Percentiles rank a stretch among this genome's conserved stretches.
Evolutionary conservation across 192 early-diverging fungal species (phyloP).

Genomic region (Entomortierella beljakovae): DNA sequence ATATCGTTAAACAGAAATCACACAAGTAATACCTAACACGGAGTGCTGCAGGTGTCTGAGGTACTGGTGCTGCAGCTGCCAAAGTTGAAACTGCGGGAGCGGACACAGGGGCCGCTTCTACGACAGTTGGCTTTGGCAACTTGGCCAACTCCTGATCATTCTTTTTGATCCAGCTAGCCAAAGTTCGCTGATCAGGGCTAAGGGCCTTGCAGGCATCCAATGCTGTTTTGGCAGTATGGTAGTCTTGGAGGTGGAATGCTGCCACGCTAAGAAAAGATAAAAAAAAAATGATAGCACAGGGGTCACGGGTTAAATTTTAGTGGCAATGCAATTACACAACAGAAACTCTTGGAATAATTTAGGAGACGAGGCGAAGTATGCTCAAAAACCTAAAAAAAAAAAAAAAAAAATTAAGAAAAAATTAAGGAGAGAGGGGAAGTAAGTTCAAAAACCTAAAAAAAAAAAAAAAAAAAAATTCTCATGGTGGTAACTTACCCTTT

Average conservation of each 20-base stretch:
- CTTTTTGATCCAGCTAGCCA: constrained; percentile 65
- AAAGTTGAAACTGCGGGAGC: constrained; percentile 16
- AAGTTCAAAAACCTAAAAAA: too few species aligned
- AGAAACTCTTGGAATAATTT: not conserved
- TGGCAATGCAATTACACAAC: not conserved
- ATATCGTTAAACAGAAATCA: too few species aligned
- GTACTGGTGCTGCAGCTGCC: constrained; percentile 26
- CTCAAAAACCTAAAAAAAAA: too few species aligned
- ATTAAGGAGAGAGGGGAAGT: too few species aligned
- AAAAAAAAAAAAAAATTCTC: not conserved
- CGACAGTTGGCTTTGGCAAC: constrained; percentile 16
- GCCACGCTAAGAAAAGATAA: constrained; percentile 54
- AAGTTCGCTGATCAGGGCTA: constrained; percentile 58
- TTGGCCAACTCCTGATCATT: constrained; percentile 71
- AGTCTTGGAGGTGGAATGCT: constrained; percentile 66
- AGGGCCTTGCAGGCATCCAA: constrained; percentile 59
- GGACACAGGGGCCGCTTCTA: not conserved
- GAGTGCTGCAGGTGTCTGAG: constrained; percentile 29
- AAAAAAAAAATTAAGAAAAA: too few species aligned
- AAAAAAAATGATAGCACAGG: not conserved
- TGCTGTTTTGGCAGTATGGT: constrained; percentile 68
- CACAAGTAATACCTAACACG: constrained; percentile 33
- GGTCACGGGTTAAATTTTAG: not conserved
- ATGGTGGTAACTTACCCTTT: constrained; percentile 71
- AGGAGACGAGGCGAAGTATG: not conserved